Base-by-base conservation (phyloP, 2,329 filamentous ascomycete species). In the Graphilbum sp. region DNA sequence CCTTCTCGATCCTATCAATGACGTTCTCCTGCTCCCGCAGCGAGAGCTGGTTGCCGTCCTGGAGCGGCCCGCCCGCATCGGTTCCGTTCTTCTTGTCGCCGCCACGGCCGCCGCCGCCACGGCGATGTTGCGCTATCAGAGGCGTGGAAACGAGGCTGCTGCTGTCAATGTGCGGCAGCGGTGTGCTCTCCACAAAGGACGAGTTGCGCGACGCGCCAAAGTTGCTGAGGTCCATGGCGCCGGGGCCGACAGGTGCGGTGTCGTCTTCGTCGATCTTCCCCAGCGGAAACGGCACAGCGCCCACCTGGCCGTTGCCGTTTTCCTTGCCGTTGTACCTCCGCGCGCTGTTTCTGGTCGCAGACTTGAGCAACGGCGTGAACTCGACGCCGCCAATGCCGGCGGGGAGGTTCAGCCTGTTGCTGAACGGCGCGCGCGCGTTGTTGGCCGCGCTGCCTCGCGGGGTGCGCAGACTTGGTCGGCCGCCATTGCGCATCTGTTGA, bases 1-100 rank as follows among this genome's bases (percentile, higher is more conserved):
- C 90, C 63, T 98, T 98, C 54, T 95, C 86, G 49, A 98, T 88
- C 52, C 83, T 83, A 60, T 95, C 84, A 49, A 98, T 88, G 47
- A 90, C 81, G 48, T 85, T 86, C 58, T 96, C 90, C 57, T 98
- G 90, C 54, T 98, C 90, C 43, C 86, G 78, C 41, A 98, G 60
- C 1, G 90, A 94, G 48, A 95, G 69, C 52, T 92, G 79, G 49
- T 95, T 94, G 17, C 86, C 86, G 49, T 90, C 80, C 44, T 87
- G 79, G 29, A 93, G 59, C 5, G 83, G 72, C 12, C 31, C 27
- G 11, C 21, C 36, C n/a, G n/a, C 18, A 7, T 24, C 35, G 10
- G 19, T n/a, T n/a, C 33, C 33, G 9, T 16, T 16, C 18, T 15
- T 7, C 34, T 42, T 11, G 70, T 69, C 41, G 27, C n/a, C n/a